A percentile compares a stretch with the other conserved stretches of the same genome.
These are phyloP conservation scores for Chaetothyriales sp. DNA, from an alignment of 2,329 filamentous ascomycete species.

Conservation along the genomic window DNA sequence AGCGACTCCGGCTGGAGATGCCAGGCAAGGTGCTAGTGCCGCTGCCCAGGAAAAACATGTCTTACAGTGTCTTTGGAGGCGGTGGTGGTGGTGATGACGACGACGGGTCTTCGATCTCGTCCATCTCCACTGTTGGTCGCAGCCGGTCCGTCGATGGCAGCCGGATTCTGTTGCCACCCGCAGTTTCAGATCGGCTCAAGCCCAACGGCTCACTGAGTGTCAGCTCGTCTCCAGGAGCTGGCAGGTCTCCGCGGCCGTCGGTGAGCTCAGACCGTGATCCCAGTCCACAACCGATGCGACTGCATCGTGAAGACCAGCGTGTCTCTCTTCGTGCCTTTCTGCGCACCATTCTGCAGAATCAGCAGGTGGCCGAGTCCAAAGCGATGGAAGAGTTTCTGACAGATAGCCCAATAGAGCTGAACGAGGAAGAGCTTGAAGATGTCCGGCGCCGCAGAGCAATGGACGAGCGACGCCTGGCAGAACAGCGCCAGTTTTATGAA, in stretches of 20 bases:
- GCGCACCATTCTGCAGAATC: constrained; percentile 70
- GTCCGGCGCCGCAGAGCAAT: constrained; percentile 64
- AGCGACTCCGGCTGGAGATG: constrained; percentile 63
- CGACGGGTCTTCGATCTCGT: constrained; percentile 67
- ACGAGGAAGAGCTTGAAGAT: constrained; percentile 70
- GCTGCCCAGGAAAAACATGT: constrained; percentile 84
- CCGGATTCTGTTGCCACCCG: constrained; percentile 19
- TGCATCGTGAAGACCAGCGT: constrained; percentile 79
- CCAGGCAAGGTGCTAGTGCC: constrained; percentile 80
- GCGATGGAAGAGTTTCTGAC: constrained; percentile 76
- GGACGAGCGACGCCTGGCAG: constrained; percentile 76
- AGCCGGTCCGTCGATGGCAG: constrained; percentile 16
- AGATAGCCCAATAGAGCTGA: constrained; percentile 53
- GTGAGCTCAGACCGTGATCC: constrained; percentile 9
- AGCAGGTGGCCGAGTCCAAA: constrained; percentile 65
- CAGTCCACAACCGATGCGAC: constrained; percentile 36
- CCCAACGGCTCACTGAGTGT: constrained; percentile 10
- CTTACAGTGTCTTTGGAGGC: constrained; percentile 47
- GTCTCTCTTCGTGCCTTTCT: constrained; percentile 84
- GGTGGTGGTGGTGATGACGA: constrained; percentile 48
- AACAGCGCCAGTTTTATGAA: constrained; percentile 90
- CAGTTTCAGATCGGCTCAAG: constrained; percentile 9
- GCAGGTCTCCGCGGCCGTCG: constrained; percentile 8
- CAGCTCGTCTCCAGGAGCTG: constrained; percentile 4
- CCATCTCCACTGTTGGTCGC: constrained; percentile 54